phyloP scores from a whole-genome alignment of 176 grass and related monocot species.

The Oryza australiensis region DNA sequence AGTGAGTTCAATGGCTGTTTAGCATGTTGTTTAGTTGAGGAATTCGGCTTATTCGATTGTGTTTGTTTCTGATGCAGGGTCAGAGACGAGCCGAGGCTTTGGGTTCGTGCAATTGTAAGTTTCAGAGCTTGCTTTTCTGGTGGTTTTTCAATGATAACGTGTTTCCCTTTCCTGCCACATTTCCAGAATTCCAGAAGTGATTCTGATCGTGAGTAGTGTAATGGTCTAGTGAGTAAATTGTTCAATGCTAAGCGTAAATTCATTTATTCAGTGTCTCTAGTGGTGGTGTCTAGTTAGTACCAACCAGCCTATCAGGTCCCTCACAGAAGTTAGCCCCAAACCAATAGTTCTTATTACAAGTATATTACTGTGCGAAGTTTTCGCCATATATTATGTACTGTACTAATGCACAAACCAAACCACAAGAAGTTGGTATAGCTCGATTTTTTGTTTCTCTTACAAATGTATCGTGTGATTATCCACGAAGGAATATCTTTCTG shows the following conservation, averaged over 20 bases:
- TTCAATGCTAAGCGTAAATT: slow-evolving; percentile 1
- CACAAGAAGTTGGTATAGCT: not conserved
- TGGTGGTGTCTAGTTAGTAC: not conserved
- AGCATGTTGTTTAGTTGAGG: not conserved
- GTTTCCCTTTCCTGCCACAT: not conserved
- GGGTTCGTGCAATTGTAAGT: slow-evolving; percentile 94
- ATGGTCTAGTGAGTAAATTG: not conserved
- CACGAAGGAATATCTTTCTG: slow-evolving; percentile 1
- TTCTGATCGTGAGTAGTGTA: not conserved
- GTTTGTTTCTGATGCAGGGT: slow-evolving; percentile 51
- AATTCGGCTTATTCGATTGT: not conserved
- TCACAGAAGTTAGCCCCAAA: slow-evolving; percentile 1
- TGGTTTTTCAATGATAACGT: not conserved
- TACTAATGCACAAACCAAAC: not conserved
- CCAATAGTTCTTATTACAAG: not conserved
- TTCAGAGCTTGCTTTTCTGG: not conserved
- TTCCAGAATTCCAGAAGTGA: not conserved
- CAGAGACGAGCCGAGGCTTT: slow-evolving; percentile 75
- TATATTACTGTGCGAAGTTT: not conserved
- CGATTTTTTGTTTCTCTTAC: not conserved
- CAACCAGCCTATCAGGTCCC: not conserved
- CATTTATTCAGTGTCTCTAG: not conserved
- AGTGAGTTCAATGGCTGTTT: not conserved
- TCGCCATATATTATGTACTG: not conserved
- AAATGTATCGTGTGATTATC: not conserved